A percentile compares a stretch with the other conserved stretches of the same genome.
Evolutionary conservation across 2,329 filamentous ascomycete species (phyloP).

Genomic region (Blastomyces percursus): DNA sequence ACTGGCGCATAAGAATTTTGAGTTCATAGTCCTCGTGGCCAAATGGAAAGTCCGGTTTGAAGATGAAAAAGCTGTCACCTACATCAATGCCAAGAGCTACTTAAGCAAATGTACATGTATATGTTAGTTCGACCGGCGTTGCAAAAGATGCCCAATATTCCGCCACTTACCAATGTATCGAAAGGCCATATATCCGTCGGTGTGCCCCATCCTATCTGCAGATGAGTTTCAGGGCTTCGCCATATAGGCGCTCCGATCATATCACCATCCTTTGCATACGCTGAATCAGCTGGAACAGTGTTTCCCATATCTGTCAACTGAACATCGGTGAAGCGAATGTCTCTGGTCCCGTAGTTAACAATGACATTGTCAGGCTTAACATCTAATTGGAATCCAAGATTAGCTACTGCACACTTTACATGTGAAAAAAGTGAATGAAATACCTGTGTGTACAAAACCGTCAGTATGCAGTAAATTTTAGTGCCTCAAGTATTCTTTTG

Average conservation of each 20-base stretch:
- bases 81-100: conserved; percentile 8
- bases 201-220: conserved; percentile 18
- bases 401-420: conserved; percentile 11
- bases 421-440: conserved; percentile 10
- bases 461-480: conserved; percentile 12
- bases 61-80: conserved; percentile 9
- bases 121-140: background rate
- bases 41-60: conserved; percentile 5
- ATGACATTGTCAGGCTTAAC: conserved; percentile 19
- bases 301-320: conserved; percentile 18
- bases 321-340: conserved; percentile 16
- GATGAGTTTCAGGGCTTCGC: conserved; percentile 19
- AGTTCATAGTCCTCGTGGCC: conserved; percentile 10
- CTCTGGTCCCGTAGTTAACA: conserved; percentile 14
- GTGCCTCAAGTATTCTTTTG: conserved; percentile 12
- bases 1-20: conserved; percentile 7
- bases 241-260: conserved; percentile 17
- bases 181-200: conserved; percentile 22
- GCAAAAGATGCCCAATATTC: background rate
- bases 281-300: conserved; percentile 13
- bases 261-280: conserved; percentile 13
- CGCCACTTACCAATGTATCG: conserved; percentile 15
- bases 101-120: background rate
- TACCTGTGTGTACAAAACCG: conserved; percentile 18
- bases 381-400: conserved; percentile 10